phyloP scores from a whole-genome alignment of 2,329 filamentous ascomycete species.

The Microcyclospora pomicola region DNA sequence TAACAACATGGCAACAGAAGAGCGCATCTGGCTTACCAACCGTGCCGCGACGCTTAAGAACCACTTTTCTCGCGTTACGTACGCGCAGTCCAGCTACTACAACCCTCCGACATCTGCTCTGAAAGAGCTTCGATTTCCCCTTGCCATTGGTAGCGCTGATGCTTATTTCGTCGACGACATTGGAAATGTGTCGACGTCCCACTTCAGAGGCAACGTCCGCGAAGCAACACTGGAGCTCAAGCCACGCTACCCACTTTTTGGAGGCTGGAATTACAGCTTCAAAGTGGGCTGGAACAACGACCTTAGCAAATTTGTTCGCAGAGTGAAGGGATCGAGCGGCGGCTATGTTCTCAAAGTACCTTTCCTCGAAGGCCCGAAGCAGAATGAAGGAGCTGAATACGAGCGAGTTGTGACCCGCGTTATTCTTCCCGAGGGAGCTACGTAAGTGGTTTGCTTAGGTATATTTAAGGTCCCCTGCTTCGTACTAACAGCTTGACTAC shows the following conservation, averaged over 20 bases:
- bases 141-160: slow-evolving; percentile 66
- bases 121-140: slow-evolving; percentile 66
- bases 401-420: slow-evolving; percentile 66
- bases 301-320: slow-evolving; percentile 60
- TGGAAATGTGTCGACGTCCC: slow-evolving; percentile 89
- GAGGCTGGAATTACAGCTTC: slow-evolving; percentile 97
- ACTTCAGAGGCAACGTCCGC: slow-evolving; percentile 57
- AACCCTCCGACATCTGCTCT: slow-evolving; percentile 65
- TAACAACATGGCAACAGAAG: slow-evolving; percentile 88
- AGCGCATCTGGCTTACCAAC: slow-evolving; percentile 80
- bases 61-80: slow-evolving; percentile 37
- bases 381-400: slow-evolving; percentile 74
- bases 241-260: slow-evolving; percentile 91
- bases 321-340: slow-evolving; percentile 41
- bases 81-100: slow-evolving; percentile 39
- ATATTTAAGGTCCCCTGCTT: not conserved
- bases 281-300: slow-evolving; percentile 91
- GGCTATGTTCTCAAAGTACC: slow-evolving; percentile 81
- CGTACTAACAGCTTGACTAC: slow-evolving; percentile 42
- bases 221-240: slow-evolving; percentile 71
- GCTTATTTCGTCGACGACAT: slow-evolving; percentile 94
- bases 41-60: slow-evolving; percentile 57
- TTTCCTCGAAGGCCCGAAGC: slow-evolving; percentile 83
- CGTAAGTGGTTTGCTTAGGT: slow-evolving; percentile 40
- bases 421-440: slow-evolving; percentile 80